phyloP scores from a whole-genome alignment of 108 stramenopile genomes.

The Stephanodiscus minutulus region DNA sequence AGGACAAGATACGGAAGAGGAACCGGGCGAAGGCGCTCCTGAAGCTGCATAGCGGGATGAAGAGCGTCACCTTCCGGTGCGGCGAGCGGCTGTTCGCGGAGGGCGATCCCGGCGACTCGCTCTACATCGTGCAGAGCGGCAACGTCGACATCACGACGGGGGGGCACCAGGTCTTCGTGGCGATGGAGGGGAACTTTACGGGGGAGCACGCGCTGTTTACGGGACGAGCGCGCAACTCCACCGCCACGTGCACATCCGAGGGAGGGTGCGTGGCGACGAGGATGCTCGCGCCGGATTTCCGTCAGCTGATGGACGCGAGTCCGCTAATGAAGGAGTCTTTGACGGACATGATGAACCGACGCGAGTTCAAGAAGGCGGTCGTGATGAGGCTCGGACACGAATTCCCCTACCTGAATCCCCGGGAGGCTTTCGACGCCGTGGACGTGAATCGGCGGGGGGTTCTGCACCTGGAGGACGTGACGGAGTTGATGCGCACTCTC shows the following conservation, averaged over 20 bases:
- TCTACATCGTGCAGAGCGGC: constrained; percentile 70
- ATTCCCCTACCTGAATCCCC: constrained; percentile 59
- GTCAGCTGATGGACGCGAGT: constrained; percentile 58
- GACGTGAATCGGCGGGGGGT: constrained; percentile 56
- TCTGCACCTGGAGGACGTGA: constrained; percentile 56
- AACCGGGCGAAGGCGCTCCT: constrained; percentile 83
- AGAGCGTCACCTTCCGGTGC: constrained; percentile 30
- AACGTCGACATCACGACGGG: constrained; percentile 46
- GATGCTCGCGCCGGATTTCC: constrained; percentile 61
- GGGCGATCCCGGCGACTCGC: constrained; percentile 61
- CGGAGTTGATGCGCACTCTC: constrained; percentile 61
- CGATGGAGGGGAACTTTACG: constrained; percentile 65
- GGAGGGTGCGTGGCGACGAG: constrained; percentile 61
- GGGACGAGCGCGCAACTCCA: constrained; percentile 63
- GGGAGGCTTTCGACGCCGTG: constrained; percentile 70
- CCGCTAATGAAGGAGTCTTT: constrained; percentile 63
- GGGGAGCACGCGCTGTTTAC: constrained; percentile 78
- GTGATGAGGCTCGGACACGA: constrained; percentile 58
- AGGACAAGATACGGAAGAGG: constrained; percentile 78
- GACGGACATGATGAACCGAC: constrained; percentile 68
- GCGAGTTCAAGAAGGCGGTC: constrained; percentile 87
- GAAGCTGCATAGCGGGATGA: constrained; percentile 69
- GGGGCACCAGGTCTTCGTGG: constrained; percentile 55
- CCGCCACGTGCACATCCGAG: constrained; percentile 55
- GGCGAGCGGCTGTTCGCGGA: constrained; percentile 57